Percentiles rank a stretch among this genome's conserved stretches.
Conservation (phyloP, 176 grass and related monocot genomes). For the Zoysia japonica region DNA sequence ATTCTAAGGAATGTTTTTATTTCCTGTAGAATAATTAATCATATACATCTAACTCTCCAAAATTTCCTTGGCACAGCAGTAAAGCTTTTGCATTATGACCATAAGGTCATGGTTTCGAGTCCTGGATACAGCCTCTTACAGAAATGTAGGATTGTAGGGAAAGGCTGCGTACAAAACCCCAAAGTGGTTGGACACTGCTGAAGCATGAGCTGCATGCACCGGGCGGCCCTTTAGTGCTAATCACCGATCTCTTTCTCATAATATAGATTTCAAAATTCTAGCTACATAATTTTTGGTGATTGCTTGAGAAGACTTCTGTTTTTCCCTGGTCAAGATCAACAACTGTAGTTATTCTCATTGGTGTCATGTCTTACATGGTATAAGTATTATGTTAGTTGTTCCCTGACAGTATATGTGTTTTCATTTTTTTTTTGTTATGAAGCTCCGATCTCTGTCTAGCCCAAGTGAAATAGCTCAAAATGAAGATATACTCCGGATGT, state of each 20-base stretch:
- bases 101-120: too few species aligned
- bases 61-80: neutral
- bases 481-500: slow-evolving; percentile 83
- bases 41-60: neutral
- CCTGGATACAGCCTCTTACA: too few species aligned
- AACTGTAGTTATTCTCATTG: neutral
- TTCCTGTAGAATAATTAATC: slow-evolving; percentile 22
- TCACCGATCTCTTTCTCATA: neutral
- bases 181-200: too few species aligned
- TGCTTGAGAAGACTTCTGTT: neutral
- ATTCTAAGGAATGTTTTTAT: slow-evolving; percentile 1
- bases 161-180: too few species aligned
- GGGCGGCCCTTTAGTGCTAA: too few species aligned
- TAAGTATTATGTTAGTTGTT: slow-evolving; percentile 14
- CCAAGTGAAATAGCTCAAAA: slow-evolving; percentile 92
- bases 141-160: too few species aligned
- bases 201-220: too few species aligned
- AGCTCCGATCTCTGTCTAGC: slow-evolving; percentile 85
- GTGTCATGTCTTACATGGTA: slow-evolving; percentile 1
- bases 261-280: slow-evolving; percentile 3
- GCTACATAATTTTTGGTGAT: slow-evolving; percentile 11
- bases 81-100: neutral
- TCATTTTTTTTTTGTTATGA: slow-evolving; percentile 40
- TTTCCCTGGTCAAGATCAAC: too few species aligned
- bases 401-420: slow-evolving; percentile 7